Conservation (phyloP, 805 yeast species). For the Vanderwaltozyma yarrowii region DNA sequence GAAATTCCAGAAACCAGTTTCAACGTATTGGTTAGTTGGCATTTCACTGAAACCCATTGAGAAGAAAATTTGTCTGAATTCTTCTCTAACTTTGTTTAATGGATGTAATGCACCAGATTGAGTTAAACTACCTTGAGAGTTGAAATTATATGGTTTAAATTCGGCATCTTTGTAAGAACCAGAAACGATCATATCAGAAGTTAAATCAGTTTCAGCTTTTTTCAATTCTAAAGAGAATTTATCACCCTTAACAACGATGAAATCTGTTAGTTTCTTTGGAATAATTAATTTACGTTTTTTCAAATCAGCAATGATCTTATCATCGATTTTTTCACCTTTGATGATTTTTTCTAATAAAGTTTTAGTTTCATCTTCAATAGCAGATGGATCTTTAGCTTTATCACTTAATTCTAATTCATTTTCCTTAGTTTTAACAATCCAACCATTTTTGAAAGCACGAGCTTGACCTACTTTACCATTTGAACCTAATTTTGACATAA, state of each 20-base stretch:
- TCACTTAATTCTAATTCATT: conserved; percentile 48
- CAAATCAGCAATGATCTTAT: conserved; percentile 68
- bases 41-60: conserved; percentile 97
- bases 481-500: conserved; percentile 59
- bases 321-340: conserved; percentile 28
- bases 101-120: conserved; percentile 94
- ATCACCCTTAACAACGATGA: conserved; percentile 65
- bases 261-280: conserved; percentile 65
- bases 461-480: conserved; percentile 93
- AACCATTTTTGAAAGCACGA: conserved; percentile 92
- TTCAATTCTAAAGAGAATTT: conserved; percentile 75
- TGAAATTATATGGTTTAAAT: conserved; percentile 93
- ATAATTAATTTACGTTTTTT: conserved; percentile 85
- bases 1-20: conserved; percentile 98
- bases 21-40: conserved; percentile 98
- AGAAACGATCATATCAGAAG: conserved; percentile 79
- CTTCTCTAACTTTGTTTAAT: conserved; percentile 91
- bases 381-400: conserved; percentile 33
- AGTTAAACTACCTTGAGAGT: conserved; percentile 86
- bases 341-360: conserved; percentile 47
- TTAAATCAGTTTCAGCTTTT: conserved; percentile 84
- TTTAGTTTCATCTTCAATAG: conserved; percentile 52
- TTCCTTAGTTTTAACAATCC: conserved; percentile 87
- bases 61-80: conserved; percentile 94
- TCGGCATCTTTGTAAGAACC: conserved; percentile 75